Base-by-base conservation (phyloP, 2,329 filamentous ascomycete genomes). In the Neonectria punicea region DNA sequence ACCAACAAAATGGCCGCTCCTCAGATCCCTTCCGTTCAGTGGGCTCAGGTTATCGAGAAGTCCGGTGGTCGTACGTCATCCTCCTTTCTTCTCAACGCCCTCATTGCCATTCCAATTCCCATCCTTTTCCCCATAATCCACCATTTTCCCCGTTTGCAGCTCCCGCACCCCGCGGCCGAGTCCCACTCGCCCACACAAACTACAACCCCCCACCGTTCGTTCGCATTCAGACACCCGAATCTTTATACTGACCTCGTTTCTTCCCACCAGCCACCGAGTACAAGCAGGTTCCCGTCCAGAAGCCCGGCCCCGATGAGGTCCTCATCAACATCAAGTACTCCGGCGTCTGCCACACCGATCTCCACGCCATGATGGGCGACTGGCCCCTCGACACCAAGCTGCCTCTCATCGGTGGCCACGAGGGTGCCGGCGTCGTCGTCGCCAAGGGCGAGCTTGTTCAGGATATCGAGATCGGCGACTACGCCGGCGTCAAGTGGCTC, bases 401-500 rank as follows among this genome's bases (percentile, higher is more conserved):
- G 67, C 93, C 94, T 36, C 87, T 97, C 16, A 91, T 97, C 62
- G 94, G 94, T 77, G 93, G 93, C 53, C 90, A 90, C 80, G 88
- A 90, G 77, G 88, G 94, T 75, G 93, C 93, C 30, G 94, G 94
- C 77, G 81, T 94, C 55, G 92, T 97, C 41, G 94, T 98, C 36
- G 90, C 92, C 56, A 87, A 87, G 68, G 94, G 94, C 73, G 84
- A 91, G 18, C 87, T 97, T 39, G 93, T 96, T 69, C 82, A 86
- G 3, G 93, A 96, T 73, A 82, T 97, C 67, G 83, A 93, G 78
- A 85, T 97, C 74, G 94, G 94, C 73, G 93, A 97, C 76, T 84
- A 93, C 75, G 95, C 90, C 67, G 95, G 95, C 77, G 88, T 98
- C 80, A 97, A 93, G 85, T 98, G 94, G 94, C 85, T 98, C 76